Conservation (phyloP, 176 grass and related monocot species). For the Saccharum spontaneum region DNA sequence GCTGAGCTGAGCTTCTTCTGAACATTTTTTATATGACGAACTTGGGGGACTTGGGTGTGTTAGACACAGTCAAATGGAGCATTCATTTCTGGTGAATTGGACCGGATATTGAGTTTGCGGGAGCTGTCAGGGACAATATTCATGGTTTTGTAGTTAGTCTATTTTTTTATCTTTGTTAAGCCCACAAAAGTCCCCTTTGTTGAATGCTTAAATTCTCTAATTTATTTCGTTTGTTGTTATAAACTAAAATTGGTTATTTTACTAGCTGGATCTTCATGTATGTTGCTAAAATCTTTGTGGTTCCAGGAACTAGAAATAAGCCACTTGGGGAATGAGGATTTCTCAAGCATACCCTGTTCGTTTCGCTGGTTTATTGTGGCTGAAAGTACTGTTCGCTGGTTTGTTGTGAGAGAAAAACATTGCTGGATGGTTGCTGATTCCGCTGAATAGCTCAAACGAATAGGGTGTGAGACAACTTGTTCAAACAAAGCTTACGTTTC, state of each 20-base stretch:
- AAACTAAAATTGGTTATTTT: constrained; percentile 17
- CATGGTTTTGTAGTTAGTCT: neutral
- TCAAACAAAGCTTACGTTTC: too few species aligned
- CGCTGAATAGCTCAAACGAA: too few species aligned
- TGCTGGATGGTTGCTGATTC: too few species aligned
- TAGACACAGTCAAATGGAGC: neutral
- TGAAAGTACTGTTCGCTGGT: too few species aligned
- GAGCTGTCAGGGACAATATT: neutral
- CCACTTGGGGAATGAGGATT: constrained; percentile 28
- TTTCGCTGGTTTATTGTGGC: too few species aligned
- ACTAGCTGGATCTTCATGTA: constrained; percentile 7
- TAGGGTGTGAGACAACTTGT: too few species aligned
- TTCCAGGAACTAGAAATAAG: constrained; percentile 43
- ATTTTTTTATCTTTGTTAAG: neutral
- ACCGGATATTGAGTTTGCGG: neutral
- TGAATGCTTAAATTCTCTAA: constrained; percentile 4
- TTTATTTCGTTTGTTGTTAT: neutral
- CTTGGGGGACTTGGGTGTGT: neutral
- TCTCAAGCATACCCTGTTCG: constrained; percentile 9
- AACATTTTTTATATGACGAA: neutral
- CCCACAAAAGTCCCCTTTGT: neutral
- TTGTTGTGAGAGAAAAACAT: too few species aligned
- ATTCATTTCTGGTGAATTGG: neutral
- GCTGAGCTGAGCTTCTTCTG: neutral
- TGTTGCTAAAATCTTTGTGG: neutral